Base-by-base conservation (phyloP, 306 rosid genomes). In the Ziziphus jujuba region DNA sequence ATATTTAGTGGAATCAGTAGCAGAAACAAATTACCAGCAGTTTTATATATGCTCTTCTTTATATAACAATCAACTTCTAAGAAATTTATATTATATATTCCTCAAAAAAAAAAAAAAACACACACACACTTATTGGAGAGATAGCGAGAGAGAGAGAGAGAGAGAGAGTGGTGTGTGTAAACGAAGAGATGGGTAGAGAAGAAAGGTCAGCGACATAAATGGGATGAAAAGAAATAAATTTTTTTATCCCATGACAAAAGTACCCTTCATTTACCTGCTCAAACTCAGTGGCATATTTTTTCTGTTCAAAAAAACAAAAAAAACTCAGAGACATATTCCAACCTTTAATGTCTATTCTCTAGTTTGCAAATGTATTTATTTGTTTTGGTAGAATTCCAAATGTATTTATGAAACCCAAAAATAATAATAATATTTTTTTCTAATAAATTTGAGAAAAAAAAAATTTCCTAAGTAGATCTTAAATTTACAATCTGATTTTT, bases 191-290 rank as follows among this genome's bases (percentile, higher is more conserved):
- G 90, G 81, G 85, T 68, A 78, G 72, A 61, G 85, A 72, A 77
- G 92, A 83, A 78, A 76, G 83, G 89, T 86, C 85, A 87, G 89
- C 82, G 83, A 72, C 87, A 81, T 84, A 80, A 79, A 81, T 79
- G 85, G 83, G 85, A 81, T 75, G 70, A 69, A 72, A 69, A 82
- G 73, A 77, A 80, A 67, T 79, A 65, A 76, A 82, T 84, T 72
- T 75, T 56, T 56, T 61, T 21, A 34, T 33, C 60, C n/a, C 34
- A 31, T 72, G 84, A 81, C 92, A 58, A 78, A 61, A 84, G 10
- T 79, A 62, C 89, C 97, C 95, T 60, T 71, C 12, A 10, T 31
- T 60, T 40, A n/a, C n/a, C 28, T 40, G 3, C 5, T 17, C 12
- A 59, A 1, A 0, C 31, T 12, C 9, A 28, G 47, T 17, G 59